A percentile compares a stretch with the other conserved stretches of the same genome.
Evolutionary conservation across 768 basidiomycete genomes (phyloP).

Genomic region (Mycena albidolilacea): DNA sequence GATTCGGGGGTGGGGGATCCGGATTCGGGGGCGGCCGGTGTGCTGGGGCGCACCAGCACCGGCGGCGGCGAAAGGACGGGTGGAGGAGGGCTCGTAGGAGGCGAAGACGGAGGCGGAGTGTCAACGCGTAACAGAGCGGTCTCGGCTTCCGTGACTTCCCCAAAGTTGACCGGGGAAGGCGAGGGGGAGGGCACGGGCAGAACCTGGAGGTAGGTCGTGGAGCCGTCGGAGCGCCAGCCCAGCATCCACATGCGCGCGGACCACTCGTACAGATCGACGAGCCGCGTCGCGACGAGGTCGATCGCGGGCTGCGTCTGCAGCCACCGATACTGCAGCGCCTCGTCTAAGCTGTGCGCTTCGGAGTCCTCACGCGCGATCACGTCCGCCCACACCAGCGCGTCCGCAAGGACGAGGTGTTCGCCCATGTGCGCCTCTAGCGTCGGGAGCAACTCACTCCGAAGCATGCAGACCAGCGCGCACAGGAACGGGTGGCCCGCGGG

Average conservation of each 20-base stretch:
- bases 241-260: constrained; percentile 9
- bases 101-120: background rate
- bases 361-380: constrained; percentile 17
- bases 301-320: constrained; percentile 17
- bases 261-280: constrained; percentile 17
- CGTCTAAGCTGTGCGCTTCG: background rate
- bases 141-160: background rate
- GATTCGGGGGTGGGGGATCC: background rate
- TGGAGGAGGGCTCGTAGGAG: background rate
- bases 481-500: background rate
- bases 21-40: background rate
- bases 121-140: background rate
- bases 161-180: background rate
- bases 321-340: constrained; percentile 14
- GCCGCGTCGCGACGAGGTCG: constrained; percentile 2
- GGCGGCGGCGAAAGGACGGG: background rate
- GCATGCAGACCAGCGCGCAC: background rate
- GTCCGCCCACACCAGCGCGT: constrained; percentile 36
- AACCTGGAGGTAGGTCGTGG: constrained; percentile 5
- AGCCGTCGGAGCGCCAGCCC: constrained; percentile 25
- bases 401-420: constrained; percentile 10
- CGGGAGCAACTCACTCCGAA: constrained; percentile 5
- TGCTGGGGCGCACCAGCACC: background rate
- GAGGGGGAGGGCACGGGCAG: background rate
- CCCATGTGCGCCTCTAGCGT: background rate